Percentiles rank a stretch among this genome's conserved stretches.
Conservation (phyloP, 2,329 filamentous ascomycete species). For the Sarocladium brachiariae region DNA sequence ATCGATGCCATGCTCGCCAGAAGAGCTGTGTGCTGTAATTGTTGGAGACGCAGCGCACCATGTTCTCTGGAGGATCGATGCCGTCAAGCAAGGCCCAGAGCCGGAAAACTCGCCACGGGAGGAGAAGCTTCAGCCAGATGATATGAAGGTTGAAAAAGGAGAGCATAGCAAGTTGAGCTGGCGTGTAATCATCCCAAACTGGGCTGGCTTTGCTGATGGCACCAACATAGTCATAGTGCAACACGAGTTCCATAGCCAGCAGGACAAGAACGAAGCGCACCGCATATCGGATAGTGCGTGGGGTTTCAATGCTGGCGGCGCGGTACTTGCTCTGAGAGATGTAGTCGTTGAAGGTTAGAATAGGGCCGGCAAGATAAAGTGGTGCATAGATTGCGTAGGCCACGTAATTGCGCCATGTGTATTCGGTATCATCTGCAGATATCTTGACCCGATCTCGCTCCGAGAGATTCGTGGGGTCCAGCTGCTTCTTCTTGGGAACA, state of each 20-base stretch:
- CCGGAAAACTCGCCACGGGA: constrained; percentile 97
- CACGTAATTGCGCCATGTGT: constrained; percentile 76
- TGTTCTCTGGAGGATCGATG: constrained; percentile 94
- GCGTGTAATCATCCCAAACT: constrained; percentile 75
- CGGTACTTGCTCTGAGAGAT: constrained; percentile 76
- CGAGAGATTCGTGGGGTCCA: constrained; percentile 79
- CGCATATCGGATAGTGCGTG: constrained; percentile 72
- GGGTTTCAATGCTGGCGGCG: constrained; percentile 60
- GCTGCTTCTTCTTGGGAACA: constrained; percentile 88
- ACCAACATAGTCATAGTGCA: constrained; percentile 89
- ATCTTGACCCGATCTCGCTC: constrained; percentile 80
- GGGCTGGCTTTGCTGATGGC: constrained; percentile 81
- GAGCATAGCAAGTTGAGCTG: constrained; percentile 80
- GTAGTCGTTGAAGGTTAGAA: constrained; percentile 97
- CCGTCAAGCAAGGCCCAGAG: constrained; percentile 91
- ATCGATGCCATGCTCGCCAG: constrained; percentile 95
- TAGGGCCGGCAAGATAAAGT: constrained; percentile 86
- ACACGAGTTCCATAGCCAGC: constrained; percentile 81
- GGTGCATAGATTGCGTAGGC: constrained; percentile 89
- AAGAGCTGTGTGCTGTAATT: constrained; percentile 89
- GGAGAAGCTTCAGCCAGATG: constrained; percentile 94
- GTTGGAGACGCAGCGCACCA: constrained; percentile 92
- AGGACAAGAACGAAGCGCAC: constrained; percentile 75
- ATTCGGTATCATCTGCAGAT: constrained; percentile 66
- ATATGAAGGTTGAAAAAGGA: constrained; percentile 95